Evolutionary conservation across 495 filamentous ascomycete species (phyloP).

Genomic region (Podospora didyma): DNA sequence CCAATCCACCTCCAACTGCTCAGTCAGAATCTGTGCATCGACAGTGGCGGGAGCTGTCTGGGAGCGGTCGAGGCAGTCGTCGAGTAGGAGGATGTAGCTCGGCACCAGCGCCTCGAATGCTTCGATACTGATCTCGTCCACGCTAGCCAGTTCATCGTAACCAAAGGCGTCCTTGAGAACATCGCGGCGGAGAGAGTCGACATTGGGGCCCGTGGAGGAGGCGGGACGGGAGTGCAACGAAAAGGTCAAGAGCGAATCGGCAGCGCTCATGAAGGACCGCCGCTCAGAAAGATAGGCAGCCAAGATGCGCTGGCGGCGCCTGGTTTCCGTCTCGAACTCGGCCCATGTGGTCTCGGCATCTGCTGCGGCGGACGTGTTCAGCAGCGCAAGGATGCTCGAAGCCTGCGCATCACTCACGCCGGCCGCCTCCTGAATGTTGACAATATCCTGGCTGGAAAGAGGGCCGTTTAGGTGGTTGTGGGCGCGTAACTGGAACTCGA

Average conservation of each 20-base stretch:
- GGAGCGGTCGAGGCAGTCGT: conserved; percentile 30
- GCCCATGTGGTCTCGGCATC: conserved; percentile 47
- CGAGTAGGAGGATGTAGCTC: conserved; percentile 34
- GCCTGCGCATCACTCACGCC: conserved; percentile 53
- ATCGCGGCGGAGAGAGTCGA: conserved; percentile 22
- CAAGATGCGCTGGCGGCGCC: conserved; percentile 59
- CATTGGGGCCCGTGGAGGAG: conserved; percentile 17
- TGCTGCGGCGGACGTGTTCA: conserved; percentile 36
- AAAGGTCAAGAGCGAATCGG: conserved; percentile 40
- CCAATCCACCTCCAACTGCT: conserved; percentile 60
- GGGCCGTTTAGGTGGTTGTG: conserved; percentile 58
- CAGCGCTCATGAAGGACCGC: conserved; percentile 49
- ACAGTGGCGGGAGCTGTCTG: conserved; percentile 20
- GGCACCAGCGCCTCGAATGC: conserved; percentile 33
- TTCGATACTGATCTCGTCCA: conserved; percentile 5
- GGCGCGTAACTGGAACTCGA: conserved; percentile 80
- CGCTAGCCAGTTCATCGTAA: conserved; percentile 12
- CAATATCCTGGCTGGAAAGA: conserved; percentile 64
- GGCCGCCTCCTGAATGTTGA: conserved; percentile 61
- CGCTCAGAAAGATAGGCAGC: conserved; percentile 68
- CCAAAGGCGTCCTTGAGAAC: conserved; percentile 20
- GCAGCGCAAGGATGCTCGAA: conserved; percentile 40
- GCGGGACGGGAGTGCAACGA: conserved; percentile 32
- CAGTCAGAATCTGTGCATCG: conserved; percentile 29
- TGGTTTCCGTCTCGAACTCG: conserved; percentile 53